Evolutionary conservation across 441 rosid species (phyloP), one percentile per base, ranked within the genome.

Genomic region (Euphorbia celastroides): DNA sequence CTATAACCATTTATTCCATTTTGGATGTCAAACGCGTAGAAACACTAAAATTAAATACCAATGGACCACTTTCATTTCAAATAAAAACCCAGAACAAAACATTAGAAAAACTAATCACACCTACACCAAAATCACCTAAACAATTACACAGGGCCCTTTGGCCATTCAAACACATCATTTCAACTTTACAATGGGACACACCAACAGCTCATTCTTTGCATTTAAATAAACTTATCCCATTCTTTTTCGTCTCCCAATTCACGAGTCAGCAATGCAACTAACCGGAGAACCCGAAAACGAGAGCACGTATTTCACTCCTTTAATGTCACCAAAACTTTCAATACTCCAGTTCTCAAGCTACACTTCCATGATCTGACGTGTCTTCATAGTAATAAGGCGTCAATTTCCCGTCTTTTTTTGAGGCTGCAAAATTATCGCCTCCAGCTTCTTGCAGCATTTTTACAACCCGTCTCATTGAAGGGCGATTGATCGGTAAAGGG

Each of bases 391-490:
- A 86, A 66, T 91, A 89, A 50, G 93, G 95, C 4, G 97, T 84
- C 57, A 93, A 69, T 67, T 89, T 93, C 31, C 97, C 96, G 16
- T 88, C 95, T 38, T 85, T 89, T 54, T 76, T 76, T 72, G 72
- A 72, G 0, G 48, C 54, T 17, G 57, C 0, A 60, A 72, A 51
- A 51, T 75, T 82, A 8, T 82, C 88, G 0, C 79, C 76, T 0
- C 85, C 81, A 16, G 81, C 79, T 81, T 92, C 97, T 67, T 84
- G 99, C 77, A 94, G 75, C 86, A 88, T 67, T 72, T 92, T 94
- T 54, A 92, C 96, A 41, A 92, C 93, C 68, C 95, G 84, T 71
- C 97, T 85, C 99, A 94, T 94, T 0, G 98, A 82, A 0, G 99
- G 99, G 11, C 97, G 97, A 80, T 88, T 92, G 70, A 92, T 88